Base-by-base conservation (phyloP, 345 rosid genomes). In the Eucalyptus virginea region DNA sequence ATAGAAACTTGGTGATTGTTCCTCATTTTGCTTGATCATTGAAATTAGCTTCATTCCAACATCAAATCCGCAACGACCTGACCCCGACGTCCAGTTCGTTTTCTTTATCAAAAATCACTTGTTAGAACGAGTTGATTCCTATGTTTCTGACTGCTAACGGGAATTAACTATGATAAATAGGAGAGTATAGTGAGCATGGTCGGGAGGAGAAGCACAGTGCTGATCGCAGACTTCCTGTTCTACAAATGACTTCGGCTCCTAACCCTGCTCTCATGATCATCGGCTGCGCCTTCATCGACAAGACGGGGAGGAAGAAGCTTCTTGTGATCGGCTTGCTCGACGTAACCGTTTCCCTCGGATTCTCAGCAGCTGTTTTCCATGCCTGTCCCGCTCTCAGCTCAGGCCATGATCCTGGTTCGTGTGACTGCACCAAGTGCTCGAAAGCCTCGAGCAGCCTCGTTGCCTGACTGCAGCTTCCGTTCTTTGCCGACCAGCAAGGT, bases 371-470 rank as follows among this genome's bases (percentile, higher is more conserved):
- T 52, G 56, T 3, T 52, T 52, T 52, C 56, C 28, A 56, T 47
- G 93, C 95, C 18, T 96, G 98, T 89, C 97, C 96, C 10, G 95
- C 89, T 80, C 95, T 93, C 54, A 50, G 58, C 37, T 88, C 90
- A 15, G 91, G 93, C 47, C 21, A 87, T 34, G 80, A 89, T 34
- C 47, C 90, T 10, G 90, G 30, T 45, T 49, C 91, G 30, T 97
- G 98, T 98, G 96, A 95, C 88, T 96, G 98, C 89, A 93, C 93
- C 96, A 94, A 89, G 90, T 97, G 98, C 88, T 91, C 96, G 91
- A 95, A 94, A 91, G 96, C 96, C n/a, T n/a, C n/a, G n/a, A n/a
- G n/a, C n/a, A n/a, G n/a, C n/a, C 56, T 89, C 95, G 67, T 90
- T 92, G 88, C 92, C 95, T 32, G 87, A 89, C 51, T 95, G 98